Percentiles rank a stretch among this genome's conserved stretches.
These are phyloP conservation scores for Agrostemma githago DNA, from an alignment of 148 eudicot genomes.

Conservation along the genomic window DNA sequence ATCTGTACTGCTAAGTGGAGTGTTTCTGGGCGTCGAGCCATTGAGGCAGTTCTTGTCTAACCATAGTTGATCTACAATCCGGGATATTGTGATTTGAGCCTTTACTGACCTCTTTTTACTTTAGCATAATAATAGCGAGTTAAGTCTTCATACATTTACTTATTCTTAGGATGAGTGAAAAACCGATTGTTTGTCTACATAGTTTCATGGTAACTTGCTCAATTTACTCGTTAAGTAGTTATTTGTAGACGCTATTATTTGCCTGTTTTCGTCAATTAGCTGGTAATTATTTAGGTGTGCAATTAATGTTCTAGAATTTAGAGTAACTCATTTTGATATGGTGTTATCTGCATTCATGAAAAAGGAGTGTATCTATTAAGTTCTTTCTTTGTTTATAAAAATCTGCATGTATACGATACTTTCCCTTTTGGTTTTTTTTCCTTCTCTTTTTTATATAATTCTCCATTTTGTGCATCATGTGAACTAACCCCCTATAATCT, in stretches of 20 bases:
- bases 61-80: background rate
- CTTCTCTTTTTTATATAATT: too few relatives aligned
- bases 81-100: background rate
- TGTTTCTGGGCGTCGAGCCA: too few relatives aligned
- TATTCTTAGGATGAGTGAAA: background rate
- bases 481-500: too few relatives aligned
- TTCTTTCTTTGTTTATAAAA: too few relatives aligned
- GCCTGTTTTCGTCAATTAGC: conserved; percentile 1
- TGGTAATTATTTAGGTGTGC: background rate
- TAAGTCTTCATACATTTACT: background rate
- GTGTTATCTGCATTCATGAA: too few relatives aligned
- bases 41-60: background rate
- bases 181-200: background rate
- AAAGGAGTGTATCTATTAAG: too few relatives aligned
- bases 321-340: too few relatives aligned
- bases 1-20: too few relatives aligned
- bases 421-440: too few relatives aligned
- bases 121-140: background rate
- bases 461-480: too few relatives aligned
- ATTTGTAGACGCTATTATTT: background rate
- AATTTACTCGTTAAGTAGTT: background rate
- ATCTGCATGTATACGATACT: too few relatives aligned
- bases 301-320: background rate
- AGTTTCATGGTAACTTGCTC: background rate
- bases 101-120: background rate